Conservation (phyloP, 2,329 filamentous ascomycete genomes). For the Aspergillus intermedius region DNA sequence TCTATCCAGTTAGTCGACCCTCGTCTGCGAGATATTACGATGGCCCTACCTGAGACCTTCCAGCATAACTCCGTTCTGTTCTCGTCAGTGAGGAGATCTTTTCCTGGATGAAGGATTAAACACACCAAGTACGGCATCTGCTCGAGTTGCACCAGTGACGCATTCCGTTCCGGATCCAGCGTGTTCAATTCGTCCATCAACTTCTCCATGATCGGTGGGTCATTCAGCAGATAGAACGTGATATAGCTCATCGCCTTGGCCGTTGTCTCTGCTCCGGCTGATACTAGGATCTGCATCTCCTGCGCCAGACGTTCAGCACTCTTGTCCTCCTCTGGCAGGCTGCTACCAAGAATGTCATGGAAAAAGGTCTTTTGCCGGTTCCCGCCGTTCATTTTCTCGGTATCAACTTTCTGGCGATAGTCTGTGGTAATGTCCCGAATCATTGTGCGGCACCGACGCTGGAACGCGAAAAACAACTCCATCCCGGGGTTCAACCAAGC, state of each 20-base stretch:
- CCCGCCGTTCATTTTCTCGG: neutral
- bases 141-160: slow-evolving; percentile 20
- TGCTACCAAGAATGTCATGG: slow-evolving; percentile 22
- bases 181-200: slow-evolving; percentile 14
- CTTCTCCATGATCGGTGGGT: slow-evolving; percentile 10
- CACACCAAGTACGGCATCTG: slow-evolving; percentile 22
- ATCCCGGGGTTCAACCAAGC: slow-evolving; percentile 16
- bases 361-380: slow-evolving; percentile 19
- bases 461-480: slow-evolving; percentile 15
- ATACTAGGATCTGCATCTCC: slow-evolving; percentile 24
- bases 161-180: slow-evolving; percentile 5
- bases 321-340: slow-evolving; percentile 29
- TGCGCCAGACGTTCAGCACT: slow-evolving; percentile 23
- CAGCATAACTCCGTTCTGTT: slow-evolving; percentile 21
- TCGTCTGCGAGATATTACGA: neutral
- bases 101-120: neutral
- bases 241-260: slow-evolving; percentile 18
- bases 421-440: slow-evolving; percentile 9
- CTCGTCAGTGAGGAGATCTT: neutral
- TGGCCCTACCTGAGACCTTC: slow-evolving; percentile 21
- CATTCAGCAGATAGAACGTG: slow-evolving; percentile 15
- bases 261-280: slow-evolving; percentile 30
- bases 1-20: neutral
- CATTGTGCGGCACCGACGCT: slow-evolving; percentile 9
- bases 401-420: slow-evolving; percentile 2